phyloP scores from a whole-genome alignment of 2,329 filamentous ascomycete genomes.

The Cladophialophora psammophila region DNA sequence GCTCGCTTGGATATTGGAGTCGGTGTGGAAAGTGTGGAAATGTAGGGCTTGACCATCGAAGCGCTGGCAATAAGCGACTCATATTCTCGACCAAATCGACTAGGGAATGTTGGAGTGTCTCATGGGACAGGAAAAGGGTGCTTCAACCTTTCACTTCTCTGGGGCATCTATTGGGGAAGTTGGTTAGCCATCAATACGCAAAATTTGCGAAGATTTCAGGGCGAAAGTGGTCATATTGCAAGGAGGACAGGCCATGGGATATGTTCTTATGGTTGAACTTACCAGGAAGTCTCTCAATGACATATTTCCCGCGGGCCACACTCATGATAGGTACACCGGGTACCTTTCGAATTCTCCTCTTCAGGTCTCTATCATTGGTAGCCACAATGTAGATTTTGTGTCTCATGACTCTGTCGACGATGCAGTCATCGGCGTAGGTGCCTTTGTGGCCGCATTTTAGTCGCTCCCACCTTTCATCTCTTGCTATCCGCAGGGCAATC shows the following conservation, averaged over 20 bases:
- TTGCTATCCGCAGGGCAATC: constrained; percentile 81
- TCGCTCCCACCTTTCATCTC: constrained; percentile 87
- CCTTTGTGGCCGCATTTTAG: constrained; percentile 91
- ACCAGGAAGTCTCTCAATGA: constrained; percentile 89
- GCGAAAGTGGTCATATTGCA: neutral
- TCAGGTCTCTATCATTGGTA: constrained; percentile 75
- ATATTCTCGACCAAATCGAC: neutral
- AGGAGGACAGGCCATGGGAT: neutral
- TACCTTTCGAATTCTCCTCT: constrained; percentile 83
- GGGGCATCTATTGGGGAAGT: constrained; percentile 33
- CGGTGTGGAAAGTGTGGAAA: constrained; percentile 33
- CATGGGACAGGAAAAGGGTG: neutral
- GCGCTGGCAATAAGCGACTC: neutral
- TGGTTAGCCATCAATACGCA: constrained; percentile 14
- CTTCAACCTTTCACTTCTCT: constrained; percentile 34
- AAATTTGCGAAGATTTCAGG: neutral
- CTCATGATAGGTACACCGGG: constrained; percentile 74
- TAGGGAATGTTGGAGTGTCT: neutral
- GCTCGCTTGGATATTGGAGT: constrained; percentile 39
- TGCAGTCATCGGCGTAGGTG: constrained; percentile 85
- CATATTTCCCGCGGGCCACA: constrained; percentile 87
- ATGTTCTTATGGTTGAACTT: constrained; percentile 14
- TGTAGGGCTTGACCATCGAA: constrained; percentile 20
- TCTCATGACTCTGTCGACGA: constrained; percentile 75
- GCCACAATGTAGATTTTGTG: constrained; percentile 80